Evolutionary conservation across 257 asterid genomes (phyloP).

Genomic region (Misopates orontium): DNA sequence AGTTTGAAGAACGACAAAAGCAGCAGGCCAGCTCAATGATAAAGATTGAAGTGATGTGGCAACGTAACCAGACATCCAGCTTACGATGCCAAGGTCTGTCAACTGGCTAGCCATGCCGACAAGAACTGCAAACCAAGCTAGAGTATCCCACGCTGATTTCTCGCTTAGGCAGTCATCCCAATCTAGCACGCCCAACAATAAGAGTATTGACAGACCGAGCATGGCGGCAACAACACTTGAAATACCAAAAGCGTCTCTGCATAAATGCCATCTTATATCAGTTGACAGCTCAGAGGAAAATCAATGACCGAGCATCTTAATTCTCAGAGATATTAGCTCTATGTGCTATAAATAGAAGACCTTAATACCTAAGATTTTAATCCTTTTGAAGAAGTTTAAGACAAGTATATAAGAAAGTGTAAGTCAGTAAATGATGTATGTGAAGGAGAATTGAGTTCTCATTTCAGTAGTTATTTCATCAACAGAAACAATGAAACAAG

Average conservation of each 20-base stretch:
- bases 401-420: no score
- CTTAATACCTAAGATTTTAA: no score
- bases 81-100: conserved; percentile 76
- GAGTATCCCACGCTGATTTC: conserved; percentile 96
- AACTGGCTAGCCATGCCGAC: conserved; percentile 97
- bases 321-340: no score
- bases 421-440: no score
- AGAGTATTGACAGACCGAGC: conserved; percentile 88
- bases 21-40: conserved; percentile 93
- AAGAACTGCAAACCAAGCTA: conserved; percentile 95
- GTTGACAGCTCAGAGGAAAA: no score
- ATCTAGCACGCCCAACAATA: conserved; percentile 74
- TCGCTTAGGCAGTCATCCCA: conserved; percentile 97
- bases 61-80: conserved; percentile 88
- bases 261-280: background rate
- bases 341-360: no score
- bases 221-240: conserved; percentile 96
- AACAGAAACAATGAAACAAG: no score
- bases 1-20: conserved; percentile 84
- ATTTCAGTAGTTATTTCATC: no score
- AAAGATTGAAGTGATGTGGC: conserved; percentile 65
- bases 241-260: conserved; percentile 86
- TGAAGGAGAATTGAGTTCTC: no score
- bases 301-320: background rate
- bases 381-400: no score